Evolutionary conservation across 306 rosid species (phyloP), one percentile per base, ranked within the genome.

Genomic region (Trifolium subterraneum): DNA sequence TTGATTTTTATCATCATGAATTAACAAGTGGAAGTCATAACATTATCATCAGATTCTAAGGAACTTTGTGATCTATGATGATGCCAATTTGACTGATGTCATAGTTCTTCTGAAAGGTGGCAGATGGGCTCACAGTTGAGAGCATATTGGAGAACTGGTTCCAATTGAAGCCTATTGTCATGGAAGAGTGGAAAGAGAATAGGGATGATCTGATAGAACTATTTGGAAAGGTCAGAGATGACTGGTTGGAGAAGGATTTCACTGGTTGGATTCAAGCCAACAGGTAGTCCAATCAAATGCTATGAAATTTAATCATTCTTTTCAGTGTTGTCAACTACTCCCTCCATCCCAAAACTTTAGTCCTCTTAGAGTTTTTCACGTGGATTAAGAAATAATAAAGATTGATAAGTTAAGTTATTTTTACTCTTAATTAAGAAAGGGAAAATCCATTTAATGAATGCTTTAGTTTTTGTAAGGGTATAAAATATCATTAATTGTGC

Each of bases 141-240:
- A 87, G 81, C n/a, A 93, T 93, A 76, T 78, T 88, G 91, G 98
- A 90, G 71, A 85, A 77, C 55, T 93, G 98, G 98, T 74, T 79
- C 23, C 68, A 70, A 41, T 76, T 93, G 85, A 93, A 93, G 81
- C 93, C 93, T 3, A 39, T 86, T 79, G 82, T 93, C 47, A 80
- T 93, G 86, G 87, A 75, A 78, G 97, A 87, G 72, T 89, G 95
- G 98, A 85, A 78, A 14, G 98, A 89, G 86, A 78, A 89, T 9
- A 90, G 82, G 54, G 93, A 89, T 44, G 79, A 72, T 8, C 87
- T 93, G 11, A 56, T 93, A 38, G 78, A 89, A 39, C 85, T 89
- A 66, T 89, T 86, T 41, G 98, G 98, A 61, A 83, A 85, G 84
- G 90, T 93, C 74, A 90, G 97, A 82, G 97, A 93, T 54, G 93